A percentile compares a stretch with the other conserved stretches of the same genome.
phyloP scores from a whole-genome alignment of 164 flowering plant genomes.

The Piper longum region DNA sequence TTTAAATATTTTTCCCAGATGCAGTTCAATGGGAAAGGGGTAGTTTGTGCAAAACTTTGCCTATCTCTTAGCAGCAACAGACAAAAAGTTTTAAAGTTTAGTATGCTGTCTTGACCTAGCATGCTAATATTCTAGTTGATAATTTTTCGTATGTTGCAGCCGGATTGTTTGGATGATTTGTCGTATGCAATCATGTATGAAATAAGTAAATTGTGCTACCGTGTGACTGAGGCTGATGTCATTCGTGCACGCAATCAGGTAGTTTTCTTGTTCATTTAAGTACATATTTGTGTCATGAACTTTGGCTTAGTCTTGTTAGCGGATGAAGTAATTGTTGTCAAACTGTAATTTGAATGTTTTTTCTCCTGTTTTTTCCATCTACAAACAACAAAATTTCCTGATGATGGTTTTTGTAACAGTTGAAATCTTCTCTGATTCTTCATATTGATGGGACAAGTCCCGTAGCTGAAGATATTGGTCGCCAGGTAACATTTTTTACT shows the following conservation, averaged over 20 bases:
- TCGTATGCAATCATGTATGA: constrained; percentile 85
- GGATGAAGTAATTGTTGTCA: no score
- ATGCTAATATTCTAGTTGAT: background rate
- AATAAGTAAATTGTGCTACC: constrained; percentile 57
- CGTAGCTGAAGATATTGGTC: constrained; percentile 95
- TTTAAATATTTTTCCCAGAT: no score
- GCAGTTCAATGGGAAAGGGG: no score
- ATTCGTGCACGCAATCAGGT: constrained; percentile 97
- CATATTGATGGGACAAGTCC: constrained; percentile 92
- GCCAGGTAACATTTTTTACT: constrained; percentile 42
- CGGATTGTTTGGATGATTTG: constrained; percentile 81
- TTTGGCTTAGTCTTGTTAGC: background rate
- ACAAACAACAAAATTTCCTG: background rate
- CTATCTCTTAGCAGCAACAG: no score
- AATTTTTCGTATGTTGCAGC: constrained; percentile 26
- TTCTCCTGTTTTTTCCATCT: background rate
- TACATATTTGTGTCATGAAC: background rate
- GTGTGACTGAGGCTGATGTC: constrained; percentile 85
- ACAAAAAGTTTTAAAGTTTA: no score
- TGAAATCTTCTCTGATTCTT: constrained; percentile 81
- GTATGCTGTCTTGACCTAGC: background rate
- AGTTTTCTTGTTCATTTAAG: background rate
- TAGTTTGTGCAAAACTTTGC: no score
- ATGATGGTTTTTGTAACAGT: constrained; percentile 23
- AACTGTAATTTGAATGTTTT: background rate